Evolutionary conservation across 148 eudicot genomes (phyloP).

Genomic region (Arbutus unedo): DNA sequence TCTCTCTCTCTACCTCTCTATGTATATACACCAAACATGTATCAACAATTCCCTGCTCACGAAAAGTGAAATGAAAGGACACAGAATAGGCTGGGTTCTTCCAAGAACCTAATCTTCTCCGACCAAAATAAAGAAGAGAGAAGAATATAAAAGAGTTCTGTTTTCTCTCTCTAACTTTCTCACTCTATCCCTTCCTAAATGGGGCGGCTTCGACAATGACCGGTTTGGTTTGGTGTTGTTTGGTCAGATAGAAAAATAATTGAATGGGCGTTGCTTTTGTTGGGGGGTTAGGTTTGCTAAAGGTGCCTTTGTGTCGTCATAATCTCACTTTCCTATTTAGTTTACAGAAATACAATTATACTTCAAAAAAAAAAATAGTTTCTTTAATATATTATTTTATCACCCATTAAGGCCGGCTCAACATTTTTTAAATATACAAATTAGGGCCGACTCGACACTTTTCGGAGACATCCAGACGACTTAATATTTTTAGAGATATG

Average conservation of each 20-base stretch:
- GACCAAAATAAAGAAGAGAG: background rate
- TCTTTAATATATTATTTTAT: background rate
- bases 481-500: background rate
- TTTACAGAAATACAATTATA: background rate
- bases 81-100: background rate
- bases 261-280: background rate
- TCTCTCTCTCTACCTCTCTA: constrained; percentile 1
- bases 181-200: background rate
- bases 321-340: background rate
- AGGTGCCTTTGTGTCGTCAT: background rate
- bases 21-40: background rate
- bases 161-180: background rate
- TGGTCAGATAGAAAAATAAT: constrained; percentile 1
- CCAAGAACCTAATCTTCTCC: background rate
- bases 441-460: background rate
- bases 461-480: background rate
- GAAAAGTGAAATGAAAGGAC: background rate
- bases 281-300: background rate
- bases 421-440: background rate
- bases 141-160: background rate
- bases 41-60: background rate
- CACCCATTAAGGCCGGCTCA: background rate
- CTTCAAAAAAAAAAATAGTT: background rate
- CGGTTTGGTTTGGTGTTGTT: background rate
- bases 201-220: background rate